These are phyloP conservation scores for Pezicula rhizophila DNA, from an alignment of 2,329 filamentous ascomycete genomes.

Conservation along the genomic window DNA sequence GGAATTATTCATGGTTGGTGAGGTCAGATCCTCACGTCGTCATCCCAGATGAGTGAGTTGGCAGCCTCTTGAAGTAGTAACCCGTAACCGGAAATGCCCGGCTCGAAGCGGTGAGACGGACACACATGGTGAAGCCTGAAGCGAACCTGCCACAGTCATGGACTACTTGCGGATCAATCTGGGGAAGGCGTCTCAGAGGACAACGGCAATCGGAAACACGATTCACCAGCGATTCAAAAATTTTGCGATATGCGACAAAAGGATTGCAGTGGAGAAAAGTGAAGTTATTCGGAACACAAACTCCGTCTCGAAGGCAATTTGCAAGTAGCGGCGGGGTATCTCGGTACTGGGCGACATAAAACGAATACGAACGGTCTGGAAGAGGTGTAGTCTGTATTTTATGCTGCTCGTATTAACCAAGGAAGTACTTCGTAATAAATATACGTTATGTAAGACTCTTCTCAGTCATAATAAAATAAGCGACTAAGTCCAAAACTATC, in stretches of 20 bases:
- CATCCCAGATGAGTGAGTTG: not conserved
- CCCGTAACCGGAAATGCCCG: not conserved
- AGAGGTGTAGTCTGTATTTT: too few relatives aligned
- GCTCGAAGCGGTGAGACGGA: not conserved
- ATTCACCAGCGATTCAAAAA: not conserved
- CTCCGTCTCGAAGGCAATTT: too few relatives aligned
- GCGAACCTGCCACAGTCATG: not conserved
- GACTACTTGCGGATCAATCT: not conserved
- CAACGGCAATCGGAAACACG: not conserved
- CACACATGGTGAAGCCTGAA: not conserved
- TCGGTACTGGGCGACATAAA: too few relatives aligned
- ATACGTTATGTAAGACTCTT: too few relatives aligned
- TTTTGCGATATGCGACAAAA: not conserved
- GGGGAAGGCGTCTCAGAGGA: not conserved
- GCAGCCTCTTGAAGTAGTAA: not conserved
- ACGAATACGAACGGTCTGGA: too few relatives aligned
- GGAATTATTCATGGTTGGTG: slow-evolving; percentile 7
- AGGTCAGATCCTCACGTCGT: not conserved
- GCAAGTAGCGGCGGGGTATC: too few relatives aligned
- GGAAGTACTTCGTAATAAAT: too few relatives aligned
- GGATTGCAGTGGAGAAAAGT: too few relatives aligned
- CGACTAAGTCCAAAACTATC: too few relatives aligned
- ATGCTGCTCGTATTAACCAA: too few relatives aligned
- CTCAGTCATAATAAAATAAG: too few relatives aligned
- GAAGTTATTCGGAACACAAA: too few relatives aligned